These are phyloP conservation scores for Metschnikowia lochheadii DNA, from an alignment of 805 yeast species.

Conservation along the genomic window DNA sequence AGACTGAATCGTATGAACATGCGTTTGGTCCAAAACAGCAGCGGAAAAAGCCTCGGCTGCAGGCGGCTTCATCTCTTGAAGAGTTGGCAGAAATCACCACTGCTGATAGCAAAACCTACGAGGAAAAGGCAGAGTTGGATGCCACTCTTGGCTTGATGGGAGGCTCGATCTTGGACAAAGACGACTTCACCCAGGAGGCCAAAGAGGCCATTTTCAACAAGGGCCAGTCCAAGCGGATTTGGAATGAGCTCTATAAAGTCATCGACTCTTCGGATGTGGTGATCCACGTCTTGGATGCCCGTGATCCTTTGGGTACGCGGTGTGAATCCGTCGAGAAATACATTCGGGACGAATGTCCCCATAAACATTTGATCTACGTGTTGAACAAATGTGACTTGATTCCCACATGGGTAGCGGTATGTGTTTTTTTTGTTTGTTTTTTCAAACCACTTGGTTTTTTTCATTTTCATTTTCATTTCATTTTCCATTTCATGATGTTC, in stretches of 20 bases:
- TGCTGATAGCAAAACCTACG: slow-evolving; percentile 53
- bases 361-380: slow-evolving; percentile 91
- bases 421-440: slow-evolving; percentile 34
- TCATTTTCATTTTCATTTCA: slow-evolving; percentile 1
- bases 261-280: slow-evolving; percentile 97
- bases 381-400: slow-evolving; percentile 96
- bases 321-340: slow-evolving; percentile 92
- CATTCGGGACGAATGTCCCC: slow-evolving; percentile 90
- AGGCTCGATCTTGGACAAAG: slow-evolving; percentile 52
- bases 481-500: neutral
- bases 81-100: slow-evolving; percentile 65
- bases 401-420: slow-evolving; percentile 99
- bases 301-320: slow-evolving; percentile 96
- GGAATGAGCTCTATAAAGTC: slow-evolving; percentile 97
- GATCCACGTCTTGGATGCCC: slow-evolving; percentile 92
- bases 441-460: neutral
- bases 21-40: slow-evolving; percentile 96
- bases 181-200: slow-evolving; percentile 85
- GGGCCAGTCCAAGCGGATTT: slow-evolving; percentile 97
- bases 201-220: slow-evolving; percentile 93
- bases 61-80: slow-evolving; percentile 69
- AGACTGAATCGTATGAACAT: slow-evolving; percentile 76
- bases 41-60: slow-evolving; percentile 80
- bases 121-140: slow-evolving; percentile 73
- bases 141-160: slow-evolving; percentile 82